Evolutionary conservation across 2,329 filamentous ascomycete species (phyloP).

Genomic region (Arthroderma uncinatum): DNA sequence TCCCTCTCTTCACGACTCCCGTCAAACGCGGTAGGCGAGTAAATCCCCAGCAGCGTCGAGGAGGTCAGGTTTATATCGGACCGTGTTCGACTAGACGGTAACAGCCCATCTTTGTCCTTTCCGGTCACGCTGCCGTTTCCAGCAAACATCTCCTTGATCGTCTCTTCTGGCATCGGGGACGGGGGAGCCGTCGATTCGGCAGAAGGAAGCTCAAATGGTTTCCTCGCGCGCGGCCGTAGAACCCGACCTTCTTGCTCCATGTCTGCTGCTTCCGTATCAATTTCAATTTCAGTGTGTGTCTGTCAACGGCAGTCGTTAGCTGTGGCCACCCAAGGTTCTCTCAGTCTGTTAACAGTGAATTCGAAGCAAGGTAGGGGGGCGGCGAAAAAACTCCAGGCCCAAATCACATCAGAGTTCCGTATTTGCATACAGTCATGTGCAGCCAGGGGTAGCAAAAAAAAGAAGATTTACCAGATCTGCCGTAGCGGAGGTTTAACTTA

Average conservation of each 20-base stretch:
- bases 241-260: slow-evolving; percentile 19
- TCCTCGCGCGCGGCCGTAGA: slow-evolving; percentile 12
- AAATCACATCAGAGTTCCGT: too few relatives aligned
- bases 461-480: too few relatives aligned
- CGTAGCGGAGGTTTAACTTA: too few relatives aligned
- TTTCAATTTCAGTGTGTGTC: not conserved
- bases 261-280: slow-evolving; percentile 10
- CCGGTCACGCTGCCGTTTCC: slow-evolving; percentile 8
- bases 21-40: slow-evolving; percentile 54
- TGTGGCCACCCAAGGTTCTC: not conserved
- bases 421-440: too few relatives aligned
- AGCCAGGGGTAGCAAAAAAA: too few relatives aligned
- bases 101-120: slow-evolving; percentile 24
- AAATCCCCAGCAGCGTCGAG: slow-evolving; percentile 85
- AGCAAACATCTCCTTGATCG: not conserved
- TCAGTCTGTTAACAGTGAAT: not conserved
- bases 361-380: not conserved
- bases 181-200: slow-evolving; percentile 27
- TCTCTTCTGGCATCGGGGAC: slow-evolving; percentile 19
- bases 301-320: not conserved
- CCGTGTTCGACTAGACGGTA: slow-evolving; percentile 54
- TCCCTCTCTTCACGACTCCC: slow-evolving; percentile 14
- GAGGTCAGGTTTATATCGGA: slow-evolving; percentile 79
- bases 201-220: slow-evolving; percentile 13
- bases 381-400: not conserved